Evolutionary conservation across 1,284 basidiomycete genomes (phyloP), one percentile per base, ranked within the genome.

Genomic region (Fomitopsis schrenkii): DNA sequence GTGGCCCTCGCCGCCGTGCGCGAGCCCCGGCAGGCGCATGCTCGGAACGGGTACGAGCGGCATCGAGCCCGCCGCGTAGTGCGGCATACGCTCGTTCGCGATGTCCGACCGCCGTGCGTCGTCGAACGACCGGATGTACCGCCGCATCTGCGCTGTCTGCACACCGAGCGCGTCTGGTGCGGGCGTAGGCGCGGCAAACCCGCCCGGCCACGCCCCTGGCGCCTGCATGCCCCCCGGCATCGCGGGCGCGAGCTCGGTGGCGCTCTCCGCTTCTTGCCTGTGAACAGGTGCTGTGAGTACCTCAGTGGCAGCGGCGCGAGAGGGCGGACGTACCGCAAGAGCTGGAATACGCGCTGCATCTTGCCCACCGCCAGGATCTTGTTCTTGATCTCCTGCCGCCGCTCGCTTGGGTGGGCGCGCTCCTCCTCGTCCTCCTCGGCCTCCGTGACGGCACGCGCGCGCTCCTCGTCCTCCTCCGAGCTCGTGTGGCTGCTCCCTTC

Each of bases 91-190:
- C 76, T 99, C 97, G 79, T 99, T 99, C 70, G 90, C 87, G 62
- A 95, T 82, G 77, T 99, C 97, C 40, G 90, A 91, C 68, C 91
- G 92, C 65, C 95, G 94, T 87, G 97, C 97, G 71, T 98, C 95
- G 70, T 90, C 93, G 76, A 98, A 99, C 69, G 81, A 91, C 67
- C 85, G 87, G 74, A 98, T 97, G 60, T 87, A 85, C 64, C 90
- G 86, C 73, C 89, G 88, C 75, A 97, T 88, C 62, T 83, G 80
- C 62, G 81, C 76, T 26, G 79, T 78, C 35, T 85, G 81, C 52
- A 87, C 85, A 53, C 79, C 78, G 38, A 90, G 81, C 59, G 81
- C 81, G 70, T 88, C 81, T 2, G 75, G 73, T n/a, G 76, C 78
- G 26, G 69, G 66, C 22, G 61, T 68, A 74, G 83, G 80, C 80